These are phyloP conservation scores for Leucocoprinus leucothites DNA, from an alignment of 768 basidiomycete genomes.

Conservation along the genomic window DNA sequence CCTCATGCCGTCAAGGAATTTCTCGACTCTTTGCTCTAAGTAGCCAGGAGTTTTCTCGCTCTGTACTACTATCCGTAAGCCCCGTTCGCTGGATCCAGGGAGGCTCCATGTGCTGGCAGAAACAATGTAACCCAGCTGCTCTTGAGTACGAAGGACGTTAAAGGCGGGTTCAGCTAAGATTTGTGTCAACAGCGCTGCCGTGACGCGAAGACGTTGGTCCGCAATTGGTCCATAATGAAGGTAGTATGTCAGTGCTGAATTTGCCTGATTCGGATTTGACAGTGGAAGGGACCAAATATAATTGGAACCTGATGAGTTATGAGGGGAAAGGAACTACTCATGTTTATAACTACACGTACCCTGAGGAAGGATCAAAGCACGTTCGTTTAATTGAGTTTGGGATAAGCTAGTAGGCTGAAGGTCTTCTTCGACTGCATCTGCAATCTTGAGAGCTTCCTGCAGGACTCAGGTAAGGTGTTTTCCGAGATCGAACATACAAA, in stretches of 20 bases:
- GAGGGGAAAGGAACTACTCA: background rate
- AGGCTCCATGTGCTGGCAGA: constrained; percentile 54
- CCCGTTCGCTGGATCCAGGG: constrained; percentile 65
- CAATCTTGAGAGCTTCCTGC: constrained; percentile 78
- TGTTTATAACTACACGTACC: constrained; percentile 39
- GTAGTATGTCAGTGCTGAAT: constrained; percentile 86
- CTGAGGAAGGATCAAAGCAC: constrained; percentile 62
- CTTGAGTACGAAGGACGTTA: constrained; percentile 85
- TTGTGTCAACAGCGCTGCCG: constrained; percentile 70
- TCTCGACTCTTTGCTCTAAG: constrained; percentile 85
- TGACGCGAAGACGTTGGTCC: constrained; percentile 64
- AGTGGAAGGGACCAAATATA: constrained; percentile 62
- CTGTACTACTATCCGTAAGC: constrained; percentile 83
- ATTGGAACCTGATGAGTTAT: constrained; percentile 56
- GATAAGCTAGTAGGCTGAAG: constrained; percentile 56
- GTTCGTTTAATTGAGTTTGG: constrained; percentile 50
- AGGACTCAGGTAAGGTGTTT: constrained; percentile 9
- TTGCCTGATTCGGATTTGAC: constrained; percentile 82
- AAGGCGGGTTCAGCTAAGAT: constrained; percentile 92
- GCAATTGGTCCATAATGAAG: constrained; percentile 69
- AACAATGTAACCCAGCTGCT: constrained; percentile 95
- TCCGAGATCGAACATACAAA: background rate
- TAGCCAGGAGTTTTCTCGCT: constrained; percentile 79
- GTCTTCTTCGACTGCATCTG: constrained; percentile 66
- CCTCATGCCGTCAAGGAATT: constrained; percentile 79